Conservation (phyloP, 345 rosid genomes). For the Citrus hindsii region DNA sequence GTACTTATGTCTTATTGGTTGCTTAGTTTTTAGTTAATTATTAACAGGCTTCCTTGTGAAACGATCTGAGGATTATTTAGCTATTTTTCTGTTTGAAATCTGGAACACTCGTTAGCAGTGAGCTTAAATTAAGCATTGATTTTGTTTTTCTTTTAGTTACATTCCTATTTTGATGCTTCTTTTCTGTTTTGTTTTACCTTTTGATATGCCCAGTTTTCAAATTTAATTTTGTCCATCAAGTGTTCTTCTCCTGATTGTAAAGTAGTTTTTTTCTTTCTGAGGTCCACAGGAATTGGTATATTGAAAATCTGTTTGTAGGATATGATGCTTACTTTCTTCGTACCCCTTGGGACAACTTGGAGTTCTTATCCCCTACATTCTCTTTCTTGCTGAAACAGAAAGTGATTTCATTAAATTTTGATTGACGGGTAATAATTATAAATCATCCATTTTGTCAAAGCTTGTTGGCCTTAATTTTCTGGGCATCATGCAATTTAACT, state of each 20-base stretch:
- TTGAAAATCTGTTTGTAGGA: background rate
- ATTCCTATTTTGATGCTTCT: background rate
- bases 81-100: background rate
- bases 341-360: background rate
- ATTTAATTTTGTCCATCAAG: background rate
- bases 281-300: background rate
- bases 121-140: background rate
- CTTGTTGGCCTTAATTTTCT: background rate
- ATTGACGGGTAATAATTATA: background rate
- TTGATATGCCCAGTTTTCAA: background rate
- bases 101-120: background rate
- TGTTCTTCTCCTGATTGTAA: background rate
- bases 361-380: background rate
- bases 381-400: background rate
- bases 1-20: background rate
- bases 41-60: background rate
- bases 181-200: background rate
- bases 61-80: background rate
- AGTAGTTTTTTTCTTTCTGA: background rate
- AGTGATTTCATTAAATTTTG: background rate
- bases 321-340: background rate
- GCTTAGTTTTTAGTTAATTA: background rate
- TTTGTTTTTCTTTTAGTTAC: background rate
- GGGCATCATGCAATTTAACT: background rate
- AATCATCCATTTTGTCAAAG: background rate